These are phyloP conservation scores for Telfairia occidentalis DNA, from an alignment of 331 rosid genomes.

Conservation along the genomic window DNA sequence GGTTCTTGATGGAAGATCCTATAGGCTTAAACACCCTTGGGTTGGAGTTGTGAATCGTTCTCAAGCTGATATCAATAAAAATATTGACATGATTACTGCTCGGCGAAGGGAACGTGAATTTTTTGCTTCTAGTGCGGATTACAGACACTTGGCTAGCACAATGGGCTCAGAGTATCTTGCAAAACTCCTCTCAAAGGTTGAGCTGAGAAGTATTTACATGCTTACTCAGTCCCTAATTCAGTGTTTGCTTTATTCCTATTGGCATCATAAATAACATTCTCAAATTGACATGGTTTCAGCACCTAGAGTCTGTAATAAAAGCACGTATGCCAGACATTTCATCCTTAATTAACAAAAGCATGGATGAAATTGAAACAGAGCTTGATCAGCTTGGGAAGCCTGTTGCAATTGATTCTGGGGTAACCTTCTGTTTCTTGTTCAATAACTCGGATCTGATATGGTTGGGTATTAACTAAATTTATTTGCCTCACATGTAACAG, in stretches of 20 bases:
- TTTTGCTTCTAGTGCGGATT: constrained; percentile 36
- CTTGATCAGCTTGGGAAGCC: constrained; percentile 43
- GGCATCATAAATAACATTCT: neutral
- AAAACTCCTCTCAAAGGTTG: constrained; percentile 50
- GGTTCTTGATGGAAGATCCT: constrained; percentile 62
- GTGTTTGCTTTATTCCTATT: neutral
- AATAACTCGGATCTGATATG: neutral
- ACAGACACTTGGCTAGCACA: constrained; percentile 38
- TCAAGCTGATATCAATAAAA: constrained; percentile 49
- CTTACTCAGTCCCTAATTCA: neutral
- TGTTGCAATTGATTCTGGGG: constrained; percentile 48
- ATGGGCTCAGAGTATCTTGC: constrained; percentile 68
- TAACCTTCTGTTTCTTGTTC: constrained; percentile 14
- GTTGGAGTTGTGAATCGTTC: constrained; percentile 63
- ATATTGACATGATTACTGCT: constrained; percentile 47
- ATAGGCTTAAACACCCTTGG: constrained; percentile 52
- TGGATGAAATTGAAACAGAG: constrained; percentile 46
- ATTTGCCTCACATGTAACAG: constrained; percentile 16
- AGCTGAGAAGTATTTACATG: neutral
- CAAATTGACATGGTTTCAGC: constrained; percentile 34
- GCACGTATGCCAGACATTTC: constrained; percentile 45
- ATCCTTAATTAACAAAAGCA: constrained; percentile 36
- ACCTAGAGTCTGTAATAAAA: constrained; percentile 48
- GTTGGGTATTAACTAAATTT: neutral
- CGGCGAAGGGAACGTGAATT: constrained; percentile 43